Conservation (phyloP, 2,329 filamentous ascomycete species). For the Cercospora sp. region DNA sequence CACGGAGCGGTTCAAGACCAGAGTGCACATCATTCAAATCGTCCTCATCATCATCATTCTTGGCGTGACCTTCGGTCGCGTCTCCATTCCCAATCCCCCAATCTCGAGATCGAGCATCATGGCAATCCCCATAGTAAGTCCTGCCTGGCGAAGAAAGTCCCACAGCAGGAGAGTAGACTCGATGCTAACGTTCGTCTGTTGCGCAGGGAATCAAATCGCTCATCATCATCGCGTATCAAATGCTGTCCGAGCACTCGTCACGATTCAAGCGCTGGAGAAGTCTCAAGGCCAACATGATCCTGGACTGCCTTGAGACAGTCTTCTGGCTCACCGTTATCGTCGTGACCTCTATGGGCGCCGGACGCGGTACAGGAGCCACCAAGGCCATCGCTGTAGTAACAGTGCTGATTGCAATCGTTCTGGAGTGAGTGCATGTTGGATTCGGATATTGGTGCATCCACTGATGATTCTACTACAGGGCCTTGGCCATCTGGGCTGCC, state of each 20-base stretch:
- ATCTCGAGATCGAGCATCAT: slow-evolving; percentile 23
- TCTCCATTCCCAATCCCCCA: slow-evolving; percentile 24
- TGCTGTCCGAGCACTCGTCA: slow-evolving; percentile 42
- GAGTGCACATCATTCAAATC: slow-evolving; percentile 23
- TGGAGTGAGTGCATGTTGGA: slow-evolving; percentile 17
- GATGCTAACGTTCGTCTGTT: not conserved
- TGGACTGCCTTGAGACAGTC: slow-evolving; percentile 46
- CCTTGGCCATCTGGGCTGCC: not conserved
- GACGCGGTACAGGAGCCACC: slow-evolving; percentile 5
- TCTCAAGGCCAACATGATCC: slow-evolving; percentile 45
- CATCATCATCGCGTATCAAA: slow-evolving; percentile 45
- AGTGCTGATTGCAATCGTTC: slow-evolving; percentile 15
- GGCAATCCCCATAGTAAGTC: slow-evolving; percentile 21
- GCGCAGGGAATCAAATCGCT: slow-evolving; percentile 41
- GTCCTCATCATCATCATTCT: slow-evolving; percentile 19
- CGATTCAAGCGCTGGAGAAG: slow-evolving; percentile 42
- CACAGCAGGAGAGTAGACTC: not conserved
- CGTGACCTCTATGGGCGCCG: slow-evolving; percentile 26
- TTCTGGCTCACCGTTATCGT: slow-evolving; percentile 46
- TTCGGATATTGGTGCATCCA: not conserved
- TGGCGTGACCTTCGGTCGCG: slow-evolving; percentile 18
- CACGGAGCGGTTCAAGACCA: slow-evolving; percentile 19
- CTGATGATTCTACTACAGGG: not conserved
- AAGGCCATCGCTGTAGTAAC: not conserved
- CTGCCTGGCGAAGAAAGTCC: not conserved